Evolutionary conservation across 495 filamentous ascomycete species (phyloP).

Genomic region (Aspergillus egyptiacus): DNA sequence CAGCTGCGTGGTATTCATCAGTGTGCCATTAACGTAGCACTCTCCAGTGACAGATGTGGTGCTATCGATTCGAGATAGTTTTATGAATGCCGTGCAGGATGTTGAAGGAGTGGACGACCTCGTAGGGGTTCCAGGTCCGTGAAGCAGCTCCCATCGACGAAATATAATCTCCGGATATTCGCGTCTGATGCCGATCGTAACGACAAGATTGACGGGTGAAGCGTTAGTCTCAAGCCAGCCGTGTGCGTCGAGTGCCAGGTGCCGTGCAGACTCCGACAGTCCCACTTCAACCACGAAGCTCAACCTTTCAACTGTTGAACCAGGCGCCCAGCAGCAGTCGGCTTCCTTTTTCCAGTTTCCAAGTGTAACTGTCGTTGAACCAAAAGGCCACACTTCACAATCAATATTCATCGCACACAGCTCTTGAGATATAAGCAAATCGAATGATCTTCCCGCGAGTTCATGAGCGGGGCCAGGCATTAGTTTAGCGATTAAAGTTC

Average conservation of each 20-base stretch:
- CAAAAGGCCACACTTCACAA: slow-evolving; percentile 18
- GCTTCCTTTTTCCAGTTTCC: slow-evolving; percentile 21
- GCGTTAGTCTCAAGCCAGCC: slow-evolving; percentile 20
- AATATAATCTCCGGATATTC: slow-evolving; percentile 18
- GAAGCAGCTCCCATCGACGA: slow-evolving; percentile 16
- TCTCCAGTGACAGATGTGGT: slow-evolving; percentile 14
- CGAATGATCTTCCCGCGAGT: slow-evolving; percentile 17
- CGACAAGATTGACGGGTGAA: slow-evolving; percentile 19
- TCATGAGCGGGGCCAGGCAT: slow-evolving; percentile 16
- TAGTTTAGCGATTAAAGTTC: slow-evolving; percentile 19
- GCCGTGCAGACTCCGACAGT: slow-evolving; percentile 18
- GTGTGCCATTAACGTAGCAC: slow-evolving; percentile 14
- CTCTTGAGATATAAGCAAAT: slow-evolving; percentile 13
- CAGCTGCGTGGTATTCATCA: slow-evolving; percentile 13
- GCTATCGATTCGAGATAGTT: slow-evolving; percentile 18
- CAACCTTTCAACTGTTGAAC: slow-evolving; percentile 8
- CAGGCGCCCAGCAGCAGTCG: slow-evolving; percentile 19
- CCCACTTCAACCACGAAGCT: slow-evolving; percentile 20
- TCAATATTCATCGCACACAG: slow-evolving; percentile 17
- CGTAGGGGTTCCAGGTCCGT: slow-evolving; percentile 8
- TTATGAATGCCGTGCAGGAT: slow-evolving; percentile 14
- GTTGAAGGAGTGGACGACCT: slow-evolving; percentile 12
- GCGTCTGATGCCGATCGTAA: slow-evolving; percentile 18
- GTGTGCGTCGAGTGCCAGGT: slow-evolving; percentile 19
- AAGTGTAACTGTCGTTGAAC: slow-evolving; percentile 16